Evolutionary conservation across 75 land plant species (phyloP), one percentile per base, ranked within the genome.

Genomic region (Chamaecyparis obtusa): DNA sequence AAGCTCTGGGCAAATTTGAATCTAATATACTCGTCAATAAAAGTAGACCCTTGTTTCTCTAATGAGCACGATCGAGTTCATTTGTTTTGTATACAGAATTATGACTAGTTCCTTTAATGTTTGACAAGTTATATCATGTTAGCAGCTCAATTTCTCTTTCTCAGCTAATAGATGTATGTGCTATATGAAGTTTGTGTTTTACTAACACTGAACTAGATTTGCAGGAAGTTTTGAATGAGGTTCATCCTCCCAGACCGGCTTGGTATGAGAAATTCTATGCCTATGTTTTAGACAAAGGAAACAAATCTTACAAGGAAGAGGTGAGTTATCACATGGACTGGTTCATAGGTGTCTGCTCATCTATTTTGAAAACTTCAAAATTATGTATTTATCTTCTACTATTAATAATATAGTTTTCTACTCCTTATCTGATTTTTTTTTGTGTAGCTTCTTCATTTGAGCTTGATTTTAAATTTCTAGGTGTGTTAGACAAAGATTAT

Each of bases 211-310:
- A 14, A 79, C 21, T 79, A 9, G 24, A 24, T 41, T 37, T 80
- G 46, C 82, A 94, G 95, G 78, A 37, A 55, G 51, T 91, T 85
- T 19, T 92, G 94, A 88, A 93, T 33, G 86, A 69, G 43, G 83
- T 95, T 76, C 95, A 89, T 75, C 93, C 94, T 64, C 84, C 16
- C 56, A 93, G 87, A 80, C 95, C 94, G 39, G 96, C 87, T 57
- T 95, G 96, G 96, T 95, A 94, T 54, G 94, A 95, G 88, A 95
- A 95, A 84, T 89, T 94, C 19, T 94, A 91, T 91, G 96, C 95
- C 19, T 54, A 83, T 19, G 87, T 77, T 10, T 56, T 94, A 91
- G 86, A 89, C 67, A 78, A 33, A 9, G 44, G 86, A 39, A 95
- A 89, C 94, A 71, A 85, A 64, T 85, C 96, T 35, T 95, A 95